Base-by-base conservation (phyloP, 2,329 filamentous ascomycete genomes). In the Thelonectria discophora region DNA sequence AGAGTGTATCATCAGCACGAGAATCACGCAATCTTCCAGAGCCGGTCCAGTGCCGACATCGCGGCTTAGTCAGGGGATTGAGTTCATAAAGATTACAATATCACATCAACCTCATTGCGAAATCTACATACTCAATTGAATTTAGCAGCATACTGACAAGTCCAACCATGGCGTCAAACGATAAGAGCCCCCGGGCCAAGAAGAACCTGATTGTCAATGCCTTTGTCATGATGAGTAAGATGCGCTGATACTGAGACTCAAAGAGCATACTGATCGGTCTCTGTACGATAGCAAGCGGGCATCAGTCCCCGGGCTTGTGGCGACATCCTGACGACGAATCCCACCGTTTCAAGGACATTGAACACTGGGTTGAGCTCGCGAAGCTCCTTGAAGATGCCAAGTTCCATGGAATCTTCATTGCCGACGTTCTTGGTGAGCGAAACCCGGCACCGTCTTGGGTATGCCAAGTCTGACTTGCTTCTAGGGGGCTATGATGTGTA, bases 401-500 rank as follows among this genome's bases (percentile, higher is more conserved):
- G 55, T 88, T 90, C 65, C 86, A 89, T 55, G 86, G 85, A 11
- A 87, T 90, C 37, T 90, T 90, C 73, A 87, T 90, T 54, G 88
- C 88, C 0, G 88, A 90, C 70, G 86, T 89, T 0, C 79, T 90
- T 1, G 83, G 81, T 79, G 73, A 56, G 63, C 4, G 0, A 15
- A 30, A 5, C 27, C 7, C 27, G 27, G 27, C 27, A 5, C 5
- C 27, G 8, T 30, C 27, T 30, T 30, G 8, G 27, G 7, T 8
- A 9, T 5, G 27, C 0, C 24, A 15, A 9, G 7, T 42, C 51
- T 69, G 15, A 53, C 17, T 18, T 10, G 8, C 12, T 0, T 1
- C 15, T 18, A 75, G 88, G 87, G 15, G 87, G 87, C 3, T 91
- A 91, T 69, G 89, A 92, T 76, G 88, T 91, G 2, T 91, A 90